Base-by-base conservation (phyloP, 2,329 filamentous ascomycete genomes). In the Botrytis porri region DNA sequence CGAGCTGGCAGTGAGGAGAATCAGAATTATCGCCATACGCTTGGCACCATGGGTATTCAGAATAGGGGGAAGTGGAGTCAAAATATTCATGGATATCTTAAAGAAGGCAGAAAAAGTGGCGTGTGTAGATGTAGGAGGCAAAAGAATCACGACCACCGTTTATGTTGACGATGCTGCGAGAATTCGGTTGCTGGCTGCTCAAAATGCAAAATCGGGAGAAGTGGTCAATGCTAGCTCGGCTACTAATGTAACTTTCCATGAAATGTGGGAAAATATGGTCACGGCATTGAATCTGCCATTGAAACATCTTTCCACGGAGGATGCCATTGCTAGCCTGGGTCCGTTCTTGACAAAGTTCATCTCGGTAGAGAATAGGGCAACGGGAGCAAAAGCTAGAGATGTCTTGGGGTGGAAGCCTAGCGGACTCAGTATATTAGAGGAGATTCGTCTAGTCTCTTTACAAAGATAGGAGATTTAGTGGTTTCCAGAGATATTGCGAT, bases 1-100 rank as follows among this genome's bases (percentile, higher is more conserved):
- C 20, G 57, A 51, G 4, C 78, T 80, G 32, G 74, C 74, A 10
- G 74, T 76, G 9, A 77, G 80, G 54, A 81, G 82, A 3, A 76
- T 86, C 39, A 76, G 78, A 6, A 82, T 83, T 7, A 79, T 75
- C 29, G 75, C 78, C 12, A 77, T 86, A 8, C 81, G 84, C 0
- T 79, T 86, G 0, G 79, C 84, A 4, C 83, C 83, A 0, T 85
- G 79, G 39, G 84, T 86, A 0, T 84, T 86, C 75, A 85, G 84
- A 3, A 80, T 80, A 20, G 83, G 81, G 1, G 83, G 82, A 3
- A 69, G 67, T 39, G 73, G 75, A 1, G 78, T 84, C 37, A 67
- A 73, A n/a, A 75, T 82, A 70, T 79, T 83, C 71, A 81, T 83
- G 77, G 29, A 74, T 18, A 75, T 78, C 7, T 81, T 80, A 16